These are phyloP conservation scores for Pilaira anomala DNA, from an alignment of 192 early-diverging fungal genomes.

Conservation along the genomic window DNA sequence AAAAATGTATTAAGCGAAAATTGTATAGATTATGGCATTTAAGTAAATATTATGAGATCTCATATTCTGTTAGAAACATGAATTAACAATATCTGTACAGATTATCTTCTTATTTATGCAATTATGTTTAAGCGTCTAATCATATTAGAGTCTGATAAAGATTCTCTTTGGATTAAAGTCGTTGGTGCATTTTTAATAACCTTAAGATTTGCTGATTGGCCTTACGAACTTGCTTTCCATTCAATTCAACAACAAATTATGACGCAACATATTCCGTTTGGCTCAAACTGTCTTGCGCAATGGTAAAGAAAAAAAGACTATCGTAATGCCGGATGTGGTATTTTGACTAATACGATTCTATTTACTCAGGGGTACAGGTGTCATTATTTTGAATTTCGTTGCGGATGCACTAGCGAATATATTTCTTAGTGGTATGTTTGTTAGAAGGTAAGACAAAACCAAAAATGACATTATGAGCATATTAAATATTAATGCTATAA, in stretches of 20 bases:
- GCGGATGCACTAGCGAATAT: slow-evolving; percentile 30
- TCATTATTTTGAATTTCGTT: slow-evolving; percentile 35
- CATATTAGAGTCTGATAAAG: slow-evolving; percentile 24
- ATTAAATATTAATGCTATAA: not conserved
- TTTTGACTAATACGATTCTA: not conserved
- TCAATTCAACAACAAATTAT: slow-evolving; percentile 10
- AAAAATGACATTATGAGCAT: no score
- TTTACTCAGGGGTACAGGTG: slow-evolving; percentile 26
- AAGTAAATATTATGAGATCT: not conserved
- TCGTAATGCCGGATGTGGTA: not conserved
- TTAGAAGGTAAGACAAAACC: slow-evolving; percentile 23
- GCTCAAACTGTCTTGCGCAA: slow-evolving; percentile 22
- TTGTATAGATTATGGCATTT: slow-evolving; percentile 8
- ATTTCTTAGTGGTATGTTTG: slow-evolving; percentile 38
- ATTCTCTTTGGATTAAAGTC: slow-evolving; percentile 26
- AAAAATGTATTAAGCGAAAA: not conserved
- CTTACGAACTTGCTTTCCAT: slow-evolving; percentile 28
- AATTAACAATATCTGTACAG: slow-evolving; percentile 13
- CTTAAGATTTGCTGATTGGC: slow-evolving; percentile 39
- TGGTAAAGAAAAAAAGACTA: slow-evolving; percentile 18
- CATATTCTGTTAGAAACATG: not conserved
- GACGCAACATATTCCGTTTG: not conserved
- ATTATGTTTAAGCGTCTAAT: slow-evolving; percentile 34
- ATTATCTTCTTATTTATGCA: slow-evolving; percentile 26
- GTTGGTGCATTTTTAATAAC: slow-evolving; percentile 22